Evolutionary conservation across 352 stramenopile species (phyloP), one percentile per base, ranked within the genome.

Genomic region (Thalassiosira gravida): DNA sequence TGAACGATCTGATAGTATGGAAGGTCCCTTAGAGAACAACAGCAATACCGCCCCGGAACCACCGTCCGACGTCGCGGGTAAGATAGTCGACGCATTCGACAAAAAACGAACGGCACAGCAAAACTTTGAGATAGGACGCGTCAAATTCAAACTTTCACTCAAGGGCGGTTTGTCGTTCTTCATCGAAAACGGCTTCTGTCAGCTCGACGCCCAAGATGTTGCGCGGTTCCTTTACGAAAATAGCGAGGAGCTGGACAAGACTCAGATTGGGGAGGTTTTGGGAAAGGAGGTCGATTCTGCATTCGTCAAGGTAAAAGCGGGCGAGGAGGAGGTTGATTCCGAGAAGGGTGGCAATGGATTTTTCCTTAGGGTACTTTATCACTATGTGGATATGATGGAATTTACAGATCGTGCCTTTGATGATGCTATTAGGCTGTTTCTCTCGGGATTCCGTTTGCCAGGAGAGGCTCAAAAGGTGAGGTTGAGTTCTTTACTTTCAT

Each of bases 81-180:
- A 86, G 46, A 94, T 94, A 29, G 95, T 98, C 3, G 96, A 98
- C 71, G 95, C 95, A 13, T 99, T 98, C 74, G 96, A 99, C 67
- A 95, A 95, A 66, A 99, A 99, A 85, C 97, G 98, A 47, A 96
- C 95, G 44, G 90, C 95, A 1, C 93, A 98, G 77, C 96, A 98
- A 78, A 97, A 99, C 76, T 95, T 99, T 57, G 93, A 97, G 20
- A 97, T 95, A 11, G 98, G 97, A 0, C 95, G 97, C 42, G 85
- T 99, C 22, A 98, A 98, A 86, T 99, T 99, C 82, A 99, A 98
- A 55, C 92, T 98, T 20, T 98, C 98, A 52, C 93, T 97, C 0
- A 95, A 95, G 67, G 73, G 65, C 22, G 91, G 91, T 3, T 63
- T 95, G 11, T 71, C 77, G 30, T 93, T 91, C 71, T 94, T 94